Evolutionary conservation across 495 filamentous ascomycete genomes (phyloP).

Genomic region (Annulohypoxylon bovei): DNA sequence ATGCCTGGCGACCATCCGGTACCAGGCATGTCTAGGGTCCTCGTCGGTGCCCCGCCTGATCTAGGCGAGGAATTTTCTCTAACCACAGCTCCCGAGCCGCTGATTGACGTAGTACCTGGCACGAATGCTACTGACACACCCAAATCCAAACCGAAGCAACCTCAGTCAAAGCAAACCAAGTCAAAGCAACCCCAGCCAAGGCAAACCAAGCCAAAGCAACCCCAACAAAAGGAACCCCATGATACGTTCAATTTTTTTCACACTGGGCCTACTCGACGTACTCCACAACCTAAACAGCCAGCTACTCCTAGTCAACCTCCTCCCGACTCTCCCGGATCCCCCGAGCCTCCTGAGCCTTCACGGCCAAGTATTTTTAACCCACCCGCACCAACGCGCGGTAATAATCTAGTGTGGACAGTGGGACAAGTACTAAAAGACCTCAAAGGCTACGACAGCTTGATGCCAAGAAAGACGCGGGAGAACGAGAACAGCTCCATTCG

Average conservation of each 20-base stretch:
- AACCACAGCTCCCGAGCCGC: neutral
- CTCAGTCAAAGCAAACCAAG: neutral
- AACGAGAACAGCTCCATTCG: neutral
- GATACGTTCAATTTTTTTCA: no score
- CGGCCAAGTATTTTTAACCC: no score
- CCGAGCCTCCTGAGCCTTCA: no score
- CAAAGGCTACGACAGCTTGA: neutral
- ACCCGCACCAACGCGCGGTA: no score
- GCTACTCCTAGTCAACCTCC: no score
- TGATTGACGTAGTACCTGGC: neutral
- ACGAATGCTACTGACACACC: neutral
- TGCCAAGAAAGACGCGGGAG: neutral
- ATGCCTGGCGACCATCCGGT: slow-evolving; percentile 29
- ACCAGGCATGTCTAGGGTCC: slow-evolving; percentile 17
- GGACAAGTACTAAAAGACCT: neutral
- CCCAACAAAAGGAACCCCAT: no score
- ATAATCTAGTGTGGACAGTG: neutral
- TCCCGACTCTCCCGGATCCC: no score
- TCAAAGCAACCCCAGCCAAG: no score
- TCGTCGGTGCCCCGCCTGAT: slow-evolving; percentile 25
- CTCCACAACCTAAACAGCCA: no score
- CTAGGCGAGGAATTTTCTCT: neutral
- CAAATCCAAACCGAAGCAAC: neutral
- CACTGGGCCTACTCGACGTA: no score
- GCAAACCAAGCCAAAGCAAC: no score